Percentiles rank a stretch among this genome's conserved stretches.
Evolutionary conservation across 116 monocot species (phyloP).

Genomic region (Zostera marina): DNA sequence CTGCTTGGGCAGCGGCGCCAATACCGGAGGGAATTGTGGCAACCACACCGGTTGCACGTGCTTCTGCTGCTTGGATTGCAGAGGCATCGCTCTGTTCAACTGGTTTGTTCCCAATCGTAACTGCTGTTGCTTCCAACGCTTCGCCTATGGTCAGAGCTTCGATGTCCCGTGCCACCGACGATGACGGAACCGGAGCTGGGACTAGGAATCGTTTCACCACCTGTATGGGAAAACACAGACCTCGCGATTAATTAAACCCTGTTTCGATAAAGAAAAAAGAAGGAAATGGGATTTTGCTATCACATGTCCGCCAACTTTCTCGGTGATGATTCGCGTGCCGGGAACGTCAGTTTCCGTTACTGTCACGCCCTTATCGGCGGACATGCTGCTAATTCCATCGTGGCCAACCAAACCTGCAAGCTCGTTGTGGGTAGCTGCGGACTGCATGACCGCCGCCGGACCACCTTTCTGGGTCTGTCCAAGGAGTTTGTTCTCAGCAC

Average conservation of each 20-base stretch:
- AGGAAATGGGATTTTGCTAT: too few species aligned
- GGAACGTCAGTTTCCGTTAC: slow-evolving; percentile 27
- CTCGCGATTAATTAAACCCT: too few species aligned
- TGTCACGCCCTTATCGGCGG: slow-evolving; percentile 21
- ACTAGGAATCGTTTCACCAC: neutral
- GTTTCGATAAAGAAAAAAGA: too few species aligned
- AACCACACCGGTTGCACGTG: slow-evolving; percentile 23
- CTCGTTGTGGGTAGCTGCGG: slow-evolving; percentile 45
- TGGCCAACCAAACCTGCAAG: slow-evolving; percentile 32
- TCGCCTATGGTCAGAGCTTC: slow-evolving; percentile 14
- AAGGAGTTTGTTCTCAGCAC: slow-evolving; percentile 33
- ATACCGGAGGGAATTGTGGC: slow-evolving; percentile 16
- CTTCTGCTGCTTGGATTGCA: slow-evolving; percentile 40
- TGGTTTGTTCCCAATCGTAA: slow-evolving; percentile 17
- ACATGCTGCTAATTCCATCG: slow-evolving; percentile 9
- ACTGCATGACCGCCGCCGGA: slow-evolving; percentile 60
- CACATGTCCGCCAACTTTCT: slow-evolving; percentile 37
- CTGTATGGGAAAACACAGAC: neutral
- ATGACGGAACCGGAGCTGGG: neutral
- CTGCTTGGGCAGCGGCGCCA: slow-evolving; percentile 23
- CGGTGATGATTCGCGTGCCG: slow-evolving; percentile 26
- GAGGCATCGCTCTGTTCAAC: slow-evolving; percentile 40
- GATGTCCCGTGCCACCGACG: neutral
- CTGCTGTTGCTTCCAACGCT: slow-evolving; percentile 16
- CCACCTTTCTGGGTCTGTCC: slow-evolving; percentile 52